Percentiles rank a stretch among this genome's conserved stretches.
phyloP scores from a whole-genome alignment of 805 yeast genomes.

The Diddensiella caesifluorescens region DNA sequence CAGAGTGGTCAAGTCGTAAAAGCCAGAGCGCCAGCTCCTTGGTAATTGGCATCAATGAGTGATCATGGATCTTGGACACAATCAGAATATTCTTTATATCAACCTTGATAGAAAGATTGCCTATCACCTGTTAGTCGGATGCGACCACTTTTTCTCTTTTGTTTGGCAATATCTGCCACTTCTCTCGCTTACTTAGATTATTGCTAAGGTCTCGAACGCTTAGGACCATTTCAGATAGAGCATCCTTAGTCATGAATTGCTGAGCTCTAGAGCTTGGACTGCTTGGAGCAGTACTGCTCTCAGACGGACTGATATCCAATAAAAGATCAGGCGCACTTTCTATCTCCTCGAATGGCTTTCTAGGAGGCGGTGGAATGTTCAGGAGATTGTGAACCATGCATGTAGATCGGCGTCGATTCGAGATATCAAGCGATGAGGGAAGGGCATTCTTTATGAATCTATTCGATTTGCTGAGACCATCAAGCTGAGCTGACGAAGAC shows the following conservation, averaged over 20 bases:
- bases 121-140: constrained; percentile 11
- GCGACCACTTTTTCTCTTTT: too few species aligned
- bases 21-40: constrained; percentile 24
- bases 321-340: constrained; percentile 7
- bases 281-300: constrained; percentile 1
- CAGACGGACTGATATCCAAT: not conserved
- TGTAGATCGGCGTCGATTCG: constrained; percentile 8
- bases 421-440: constrained; percentile 1
- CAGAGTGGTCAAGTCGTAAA: constrained; percentile 26
- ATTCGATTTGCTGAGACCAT: not conserved
- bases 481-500: constrained; percentile 1
- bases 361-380: constrained; percentile 8
- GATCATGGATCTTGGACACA: constrained; percentile 25
- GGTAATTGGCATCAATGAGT: constrained; percentile 19
- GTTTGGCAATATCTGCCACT: too few species aligned
- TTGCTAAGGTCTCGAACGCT: constrained; percentile 30
- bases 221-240: constrained; percentile 28
- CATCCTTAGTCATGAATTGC: constrained; percentile 24
- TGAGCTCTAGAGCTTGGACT: not conserved
- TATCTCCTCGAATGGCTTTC: constrained; percentile 3
- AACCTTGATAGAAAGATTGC: constrained; percentile 24
- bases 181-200: constrained; percentile 23
- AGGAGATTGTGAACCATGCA: constrained; percentile 23
- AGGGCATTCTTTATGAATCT: not conserved
- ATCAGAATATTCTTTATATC: constrained; percentile 24